Base-by-base conservation (phyloP, 2,329 filamentous ascomycete species). In the Massarina eburnea region DNA sequence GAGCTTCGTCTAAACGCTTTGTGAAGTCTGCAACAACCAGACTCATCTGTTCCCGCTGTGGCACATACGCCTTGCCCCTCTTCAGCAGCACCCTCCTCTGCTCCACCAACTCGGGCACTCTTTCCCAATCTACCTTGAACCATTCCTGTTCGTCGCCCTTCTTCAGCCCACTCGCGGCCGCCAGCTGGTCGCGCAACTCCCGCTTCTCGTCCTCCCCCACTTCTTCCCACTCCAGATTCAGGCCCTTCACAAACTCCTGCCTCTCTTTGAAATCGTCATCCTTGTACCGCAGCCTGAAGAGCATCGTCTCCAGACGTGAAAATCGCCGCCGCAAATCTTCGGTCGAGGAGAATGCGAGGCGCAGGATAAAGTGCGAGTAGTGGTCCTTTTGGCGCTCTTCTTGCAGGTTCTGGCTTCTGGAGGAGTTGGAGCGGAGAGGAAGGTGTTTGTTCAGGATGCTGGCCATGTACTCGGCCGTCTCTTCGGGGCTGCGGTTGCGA, bases 71-170 rank as follows among this genome's bases (percentile, higher is more conserved):
- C 70, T 90, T 94, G 2, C 94, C 94, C 21, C 74, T 83, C 57
- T 80, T 86, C 54, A 97, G 54, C 44, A 94, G 84, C 1, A 95
- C 89, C 41, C 81, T 80, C 40, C 92, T 80, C 39, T 80, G 74
- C 71, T 96, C 91, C 1, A 99, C 85, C 29, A 99, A 74, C 50
- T 97, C 92, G 0, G 92, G 90, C 1, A 99, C 94, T 26, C 85
- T 82, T 66, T 91, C 88, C 91, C 92, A 99, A 62, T 96, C 90
- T 1, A 97, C 90, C 73, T 96, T 97, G 78, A 95, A 95, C 86
- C 90, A 99, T 20, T 77, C 84, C 60, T 94, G 89, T 33, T 96
- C 89, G 14, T 96, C 90, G 5, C 77, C 71, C 48, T 68, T 75
- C 54, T 72, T 75, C 38, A 78, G 59, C 4, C 76, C 74, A 2